Percentiles rank a stretch among this genome's conserved stretches.
Evolutionary conservation across 495 filamentous ascomycete genomes (phyloP).

Genomic region (Aspergillus biplanus): DNA sequence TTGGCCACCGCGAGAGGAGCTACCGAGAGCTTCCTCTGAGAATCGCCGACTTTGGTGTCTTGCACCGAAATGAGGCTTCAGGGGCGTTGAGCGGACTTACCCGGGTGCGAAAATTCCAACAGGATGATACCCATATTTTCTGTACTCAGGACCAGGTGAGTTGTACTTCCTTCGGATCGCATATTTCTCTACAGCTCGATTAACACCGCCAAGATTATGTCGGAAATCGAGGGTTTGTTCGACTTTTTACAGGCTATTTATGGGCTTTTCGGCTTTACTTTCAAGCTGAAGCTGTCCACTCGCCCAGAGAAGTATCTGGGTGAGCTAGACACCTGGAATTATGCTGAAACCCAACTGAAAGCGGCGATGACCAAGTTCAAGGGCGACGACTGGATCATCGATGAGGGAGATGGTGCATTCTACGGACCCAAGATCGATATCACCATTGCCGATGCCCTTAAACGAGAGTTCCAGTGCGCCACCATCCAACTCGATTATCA

Average conservation of each 20-base stretch:
- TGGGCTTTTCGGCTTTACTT: slow-evolving; percentile 89
- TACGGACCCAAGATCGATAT: slow-evolving; percentile 98
- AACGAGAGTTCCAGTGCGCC: slow-evolving; percentile 84
- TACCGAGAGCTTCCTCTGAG: slow-evolving; percentile 88
- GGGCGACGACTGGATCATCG: slow-evolving; percentile 80
- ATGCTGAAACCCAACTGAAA: slow-evolving; percentile 78
- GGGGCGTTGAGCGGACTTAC: slow-evolving; percentile 90
- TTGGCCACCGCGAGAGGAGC: slow-evolving; percentile 74
- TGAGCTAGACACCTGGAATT: slow-evolving; percentile 82
- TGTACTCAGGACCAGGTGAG: slow-evolving; percentile 73
- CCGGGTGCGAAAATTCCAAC: slow-evolving; percentile 87
- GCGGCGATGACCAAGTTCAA: slow-evolving; percentile 78
- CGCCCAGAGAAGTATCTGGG: slow-evolving; percentile 92
- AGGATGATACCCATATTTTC: slow-evolving; percentile 96
- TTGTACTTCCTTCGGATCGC: background rate
- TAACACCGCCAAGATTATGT: slow-evolving; percentile 61
- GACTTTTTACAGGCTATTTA: slow-evolving; percentile 86
- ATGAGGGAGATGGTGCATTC: slow-evolving; percentile 94
- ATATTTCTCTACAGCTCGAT: background rate
- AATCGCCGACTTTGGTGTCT: slow-evolving; percentile 92
- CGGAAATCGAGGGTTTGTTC: slow-evolving; percentile 85
- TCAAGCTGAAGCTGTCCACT: slow-evolving; percentile 94
- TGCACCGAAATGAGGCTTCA: slow-evolving; percentile 93
- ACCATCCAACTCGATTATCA: slow-evolving; percentile 98
- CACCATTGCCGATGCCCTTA: slow-evolving; percentile 78